phyloP scores from a whole-genome alignment of 2,329 filamentous ascomycete species.

The Ascochyta fabae region DNA sequence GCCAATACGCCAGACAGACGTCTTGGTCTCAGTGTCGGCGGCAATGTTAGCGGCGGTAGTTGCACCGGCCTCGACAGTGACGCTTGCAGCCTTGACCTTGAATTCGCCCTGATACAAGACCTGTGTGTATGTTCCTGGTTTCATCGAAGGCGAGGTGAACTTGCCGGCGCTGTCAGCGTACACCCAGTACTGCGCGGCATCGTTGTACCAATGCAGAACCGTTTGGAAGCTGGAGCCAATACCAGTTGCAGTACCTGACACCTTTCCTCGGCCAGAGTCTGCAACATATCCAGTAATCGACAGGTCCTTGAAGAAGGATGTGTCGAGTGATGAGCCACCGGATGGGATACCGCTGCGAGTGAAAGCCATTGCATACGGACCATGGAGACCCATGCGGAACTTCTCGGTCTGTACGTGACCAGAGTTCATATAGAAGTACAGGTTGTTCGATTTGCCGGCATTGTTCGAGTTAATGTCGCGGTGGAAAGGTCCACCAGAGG shows the following conservation, averaged over 20 bases:
- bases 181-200: constrained; percentile 69
- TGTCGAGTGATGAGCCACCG: constrained; percentile 54
- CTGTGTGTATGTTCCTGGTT: constrained; percentile 72
- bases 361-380: constrained; percentile 69
- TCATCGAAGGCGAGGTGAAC: constrained; percentile 71
- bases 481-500: constrained; percentile 69
- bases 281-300: constrained; percentile 65
- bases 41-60: constrained; percentile 60
- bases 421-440: constrained; percentile 75
- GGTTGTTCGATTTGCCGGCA: constrained; percentile 61
- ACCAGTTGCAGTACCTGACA: constrained; percentile 67
- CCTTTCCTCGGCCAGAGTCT: constrained; percentile 62
- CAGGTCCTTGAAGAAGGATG: constrained; percentile 66
- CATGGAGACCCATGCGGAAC: constrained; percentile 68
- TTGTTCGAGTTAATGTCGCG: constrained; percentile 71
- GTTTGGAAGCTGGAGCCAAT: constrained; percentile 58
- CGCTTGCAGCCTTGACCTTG: constrained; percentile 57
- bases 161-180: constrained; percentile 61
- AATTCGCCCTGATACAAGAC: constrained; percentile 68
- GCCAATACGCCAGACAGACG: constrained; percentile 68
- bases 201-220: constrained; percentile 71
- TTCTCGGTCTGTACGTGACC: constrained; percentile 64
- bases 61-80: constrained; percentile 57
- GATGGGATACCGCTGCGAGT: constrained; percentile 62
- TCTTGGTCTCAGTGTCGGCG: constrained; percentile 56